A percentile compares a stretch with the other conserved stretches of the same genome.
Evolutionary conservation across 352 stramenopile genomes (phyloP).

Genomic region (Phytopythium boreale): DNA sequence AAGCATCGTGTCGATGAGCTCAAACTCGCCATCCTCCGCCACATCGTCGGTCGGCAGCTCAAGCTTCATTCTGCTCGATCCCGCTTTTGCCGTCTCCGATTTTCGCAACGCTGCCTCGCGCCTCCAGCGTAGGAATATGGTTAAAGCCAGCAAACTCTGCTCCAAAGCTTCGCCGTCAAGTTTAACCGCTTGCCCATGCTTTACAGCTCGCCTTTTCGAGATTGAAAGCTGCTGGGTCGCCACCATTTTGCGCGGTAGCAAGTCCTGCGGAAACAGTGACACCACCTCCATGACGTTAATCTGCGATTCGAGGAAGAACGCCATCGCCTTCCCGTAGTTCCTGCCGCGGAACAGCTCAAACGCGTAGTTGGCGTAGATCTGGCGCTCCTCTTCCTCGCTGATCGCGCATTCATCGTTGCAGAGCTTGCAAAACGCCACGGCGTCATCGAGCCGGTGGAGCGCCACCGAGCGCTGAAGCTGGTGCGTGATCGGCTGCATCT

Average conservation of each 20-base stretch:
- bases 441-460: conserved; percentile 41
- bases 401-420: conserved; percentile 68
- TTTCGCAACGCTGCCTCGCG: conserved; percentile 25
- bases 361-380: conserved; percentile 58
- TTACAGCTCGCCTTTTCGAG: not conserved
- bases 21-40: conserved; percentile 17
- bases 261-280: conserved; percentile 60
- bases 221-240: conserved; percentile 2
- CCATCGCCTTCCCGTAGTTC: conserved; percentile 49
- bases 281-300: conserved; percentile 62
- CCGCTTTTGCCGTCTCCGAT: not conserved
- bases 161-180: conserved; percentile 52
- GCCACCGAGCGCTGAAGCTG: conserved; percentile 43
- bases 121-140: conserved; percentile 44
- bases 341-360: conserved; percentile 46
- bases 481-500: conserved; percentile 53
- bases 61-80: conserved; percentile 2
- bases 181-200: not conserved
- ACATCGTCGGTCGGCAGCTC: not conserved
- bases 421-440: conserved; percentile 58
- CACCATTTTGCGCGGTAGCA: conserved; percentile 55
- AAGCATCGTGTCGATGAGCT: conserved; percentile 76
- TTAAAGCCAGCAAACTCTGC: conserved; percentile 48
- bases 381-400: conserved; percentile 41
- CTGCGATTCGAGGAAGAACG: conserved; percentile 50